phyloP scores from a whole-genome alignment of 768 basidiomycete species.

The Dacryopinax spathularia region DNA sequence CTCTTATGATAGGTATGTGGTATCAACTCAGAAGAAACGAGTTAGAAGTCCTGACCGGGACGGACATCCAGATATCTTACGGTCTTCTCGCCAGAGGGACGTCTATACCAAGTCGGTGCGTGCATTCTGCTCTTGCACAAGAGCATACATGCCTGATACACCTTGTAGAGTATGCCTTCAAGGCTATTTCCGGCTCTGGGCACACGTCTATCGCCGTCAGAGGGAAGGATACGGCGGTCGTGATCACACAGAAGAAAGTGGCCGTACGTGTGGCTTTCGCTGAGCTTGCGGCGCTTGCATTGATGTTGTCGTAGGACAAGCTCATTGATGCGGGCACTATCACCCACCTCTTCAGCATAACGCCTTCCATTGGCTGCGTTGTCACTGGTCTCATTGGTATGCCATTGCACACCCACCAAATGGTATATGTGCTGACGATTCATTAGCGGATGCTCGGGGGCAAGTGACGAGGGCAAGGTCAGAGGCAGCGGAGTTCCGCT shows the following conservation, averaged over 20 bases:
- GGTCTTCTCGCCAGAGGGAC: slow-evolving; percentile 92
- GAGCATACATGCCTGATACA: background rate
- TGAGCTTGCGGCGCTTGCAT: background rate
- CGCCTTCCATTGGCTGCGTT: slow-evolving; percentile 91
- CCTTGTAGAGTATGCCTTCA: slow-evolving; percentile 88
- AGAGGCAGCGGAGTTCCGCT: slow-evolving; percentile 85
- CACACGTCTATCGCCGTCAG: slow-evolving; percentile 87
- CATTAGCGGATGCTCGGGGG: slow-evolving; percentile 84
- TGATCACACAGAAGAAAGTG: slow-evolving; percentile 97
- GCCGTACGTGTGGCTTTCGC: slow-evolving; percentile 45
- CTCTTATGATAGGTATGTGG: slow-evolving; percentile 69
- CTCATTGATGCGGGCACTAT: slow-evolving; percentile 87
- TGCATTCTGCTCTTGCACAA: slow-evolving; percentile 9
- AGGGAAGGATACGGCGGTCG: slow-evolving; percentile 87
- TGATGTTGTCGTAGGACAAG: slow-evolving; percentile 59
- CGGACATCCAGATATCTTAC: slow-evolving; percentile 72
- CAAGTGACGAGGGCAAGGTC: slow-evolving; percentile 74
- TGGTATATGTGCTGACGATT: background rate
- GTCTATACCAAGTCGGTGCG: slow-evolving; percentile 96
- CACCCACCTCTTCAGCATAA: slow-evolving; percentile 91
- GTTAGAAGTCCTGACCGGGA: too few relatives aligned
- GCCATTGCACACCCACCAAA: too few relatives aligned
- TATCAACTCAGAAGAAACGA: too few relatives aligned
- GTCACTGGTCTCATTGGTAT: slow-evolving; percentile 93
- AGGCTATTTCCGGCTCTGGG: slow-evolving; percentile 93